Evolutionary conservation across 2,329 filamentous ascomycete genomes (phyloP).

Genomic region (Xylariaceae sp.): DNA sequence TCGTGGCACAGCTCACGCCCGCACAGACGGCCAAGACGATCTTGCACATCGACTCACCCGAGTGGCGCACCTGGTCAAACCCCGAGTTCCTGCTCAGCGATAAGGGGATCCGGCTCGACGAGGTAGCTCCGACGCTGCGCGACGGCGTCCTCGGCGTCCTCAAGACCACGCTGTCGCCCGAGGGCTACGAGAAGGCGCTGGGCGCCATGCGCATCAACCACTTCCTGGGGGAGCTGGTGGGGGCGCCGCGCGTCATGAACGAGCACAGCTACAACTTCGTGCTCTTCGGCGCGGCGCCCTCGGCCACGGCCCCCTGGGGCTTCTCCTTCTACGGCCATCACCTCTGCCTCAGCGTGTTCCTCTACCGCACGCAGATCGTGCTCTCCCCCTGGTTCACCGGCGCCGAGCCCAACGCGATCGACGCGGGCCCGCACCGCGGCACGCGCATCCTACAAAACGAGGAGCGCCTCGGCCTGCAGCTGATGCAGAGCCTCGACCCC

Average conservation of each 20-base stretch:
- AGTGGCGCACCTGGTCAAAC: constrained; percentile 73
- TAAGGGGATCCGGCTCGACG: constrained; percentile 72
- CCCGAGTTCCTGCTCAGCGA: constrained; percentile 72
- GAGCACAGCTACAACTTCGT: constrained; percentile 77
- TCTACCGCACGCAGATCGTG: constrained; percentile 66
- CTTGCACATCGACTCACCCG: constrained; percentile 68
- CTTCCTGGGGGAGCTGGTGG: constrained; percentile 71
- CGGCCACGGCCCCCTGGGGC: constrained; percentile 64
- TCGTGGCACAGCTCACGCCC: constrained; percentile 51
- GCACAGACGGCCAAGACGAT: constrained; percentile 52
- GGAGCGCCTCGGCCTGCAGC: constrained; percentile 63
- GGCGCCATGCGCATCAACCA: constrained; percentile 74
- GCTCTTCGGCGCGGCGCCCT: constrained; percentile 64
- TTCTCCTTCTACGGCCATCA: constrained; percentile 80
- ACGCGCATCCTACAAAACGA: constrained; percentile 68
- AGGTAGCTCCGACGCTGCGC: constrained; percentile 47
- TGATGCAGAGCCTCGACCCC: constrained; percentile 66
- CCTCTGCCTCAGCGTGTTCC: constrained; percentile 71
- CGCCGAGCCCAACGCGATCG: constrained; percentile 77
- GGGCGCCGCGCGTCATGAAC: constrained; percentile 67
- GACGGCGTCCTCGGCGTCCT: constrained; percentile 59
- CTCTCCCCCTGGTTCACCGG: constrained; percentile 78
- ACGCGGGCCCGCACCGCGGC: constrained; percentile 63
- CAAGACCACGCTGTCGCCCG: constrained; percentile 61
- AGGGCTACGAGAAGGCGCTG: constrained; percentile 72